Base-by-base conservation (phyloP, 1,284 basidiomycete genomes). In the Austroboletus niveus region DNA sequence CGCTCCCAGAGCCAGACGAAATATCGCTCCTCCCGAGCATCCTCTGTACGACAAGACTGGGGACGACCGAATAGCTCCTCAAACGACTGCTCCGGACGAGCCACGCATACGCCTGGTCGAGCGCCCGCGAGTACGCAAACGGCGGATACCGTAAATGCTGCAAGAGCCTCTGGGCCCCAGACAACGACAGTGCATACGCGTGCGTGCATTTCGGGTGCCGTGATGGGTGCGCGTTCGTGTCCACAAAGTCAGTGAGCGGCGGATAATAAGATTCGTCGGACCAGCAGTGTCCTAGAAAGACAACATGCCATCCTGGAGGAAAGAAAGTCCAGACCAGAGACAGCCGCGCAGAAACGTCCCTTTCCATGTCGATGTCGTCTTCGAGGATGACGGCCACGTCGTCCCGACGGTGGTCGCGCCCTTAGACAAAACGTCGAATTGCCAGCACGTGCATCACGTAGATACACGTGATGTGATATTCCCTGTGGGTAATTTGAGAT, bases 291-390 rank as follows among this genome's bases (percentile, higher is more conserved):
- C 85, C 90, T 48, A 92, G 69, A 57, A 87, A 86, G 36, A 90
- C 76, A 24, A 90, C 77, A 57, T 92, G 88, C 89, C 89, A 92
- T 20, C 79, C 75, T 0, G 42, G 43, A 3, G 89, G 87, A 17
- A 92, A 61, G 5, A 69, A 62, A 1, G 60, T 51, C 84, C 86
- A 88, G 43, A 90, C 63, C 6, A 60, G 58, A 34, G 59, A 61
- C 47, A 91, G 68, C 39, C 80, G 73, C 11, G 63, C 49, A 12
- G 74, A 67, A 9, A 89, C 76, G 60, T 91, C 84, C 52, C 72
- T 76, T 69, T 92, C 87, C 76, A 89, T 81, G 63, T 92, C 86
- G 14, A 92, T 71, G 55, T 92, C 89, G 63, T 92, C 90, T 69
- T 92, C 89, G 17, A 92, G 70, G 17, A 92, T 75, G 14, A 92